phyloP scores from a whole-genome alignment of 2,329 filamentous ascomycete genomes.

The Ophiostoma angusticollis region DNA sequence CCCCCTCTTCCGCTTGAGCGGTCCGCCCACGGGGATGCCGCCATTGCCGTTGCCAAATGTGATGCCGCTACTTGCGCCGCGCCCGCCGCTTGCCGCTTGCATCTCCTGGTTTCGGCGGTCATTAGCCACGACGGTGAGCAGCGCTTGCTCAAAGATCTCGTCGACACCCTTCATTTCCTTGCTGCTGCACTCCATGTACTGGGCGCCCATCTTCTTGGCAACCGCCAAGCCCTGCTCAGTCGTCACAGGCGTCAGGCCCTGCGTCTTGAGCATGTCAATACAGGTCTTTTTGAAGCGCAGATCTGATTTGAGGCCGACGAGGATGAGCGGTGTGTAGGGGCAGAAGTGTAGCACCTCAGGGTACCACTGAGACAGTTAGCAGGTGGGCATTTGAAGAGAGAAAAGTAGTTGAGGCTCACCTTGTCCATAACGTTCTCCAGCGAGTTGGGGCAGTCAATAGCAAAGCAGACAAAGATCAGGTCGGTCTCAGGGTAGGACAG shows the following conservation, averaged over 20 bases:
- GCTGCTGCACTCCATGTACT: constrained; percentile 97
- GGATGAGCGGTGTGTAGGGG: constrained; percentile 88
- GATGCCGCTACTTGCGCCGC: constrained; percentile 22
- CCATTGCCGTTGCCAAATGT: constrained; percentile 16
- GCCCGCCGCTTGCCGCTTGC: constrained; percentile 25
- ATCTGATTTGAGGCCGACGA: constrained; percentile 94
- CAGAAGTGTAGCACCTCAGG: constrained; percentile 98
- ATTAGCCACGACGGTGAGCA: constrained; percentile 77
- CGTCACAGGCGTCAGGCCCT: constrained; percentile 90
- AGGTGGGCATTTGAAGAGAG: neutral
- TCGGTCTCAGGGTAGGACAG: constrained; percentile 97
- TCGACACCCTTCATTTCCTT: constrained; percentile 95
- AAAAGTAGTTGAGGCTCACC: constrained; percentile 47
- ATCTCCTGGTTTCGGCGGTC: constrained; percentile 52
- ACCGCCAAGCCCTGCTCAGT: constrained; percentile 79
- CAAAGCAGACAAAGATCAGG: constrained; percentile 96
- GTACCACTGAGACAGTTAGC: constrained; percentile 63
- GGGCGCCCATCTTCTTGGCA: constrained; percentile 83
- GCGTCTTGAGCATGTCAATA: constrained; percentile 96
- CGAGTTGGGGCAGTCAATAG: constrained; percentile 96
- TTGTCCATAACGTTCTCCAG: constrained; percentile 98
- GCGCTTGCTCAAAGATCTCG: constrained; percentile 87
- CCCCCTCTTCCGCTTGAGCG: constrained; percentile 68
- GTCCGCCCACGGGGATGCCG: constrained; percentile 26
- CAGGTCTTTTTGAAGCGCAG: constrained; percentile 90